Percentiles rank a stretch among this genome's conserved stretches.
These are phyloP conservation scores for Cyberlindnera mississippiensis DNA, from an alignment of 805 yeast genomes.

Conservation along the genomic window DNA sequence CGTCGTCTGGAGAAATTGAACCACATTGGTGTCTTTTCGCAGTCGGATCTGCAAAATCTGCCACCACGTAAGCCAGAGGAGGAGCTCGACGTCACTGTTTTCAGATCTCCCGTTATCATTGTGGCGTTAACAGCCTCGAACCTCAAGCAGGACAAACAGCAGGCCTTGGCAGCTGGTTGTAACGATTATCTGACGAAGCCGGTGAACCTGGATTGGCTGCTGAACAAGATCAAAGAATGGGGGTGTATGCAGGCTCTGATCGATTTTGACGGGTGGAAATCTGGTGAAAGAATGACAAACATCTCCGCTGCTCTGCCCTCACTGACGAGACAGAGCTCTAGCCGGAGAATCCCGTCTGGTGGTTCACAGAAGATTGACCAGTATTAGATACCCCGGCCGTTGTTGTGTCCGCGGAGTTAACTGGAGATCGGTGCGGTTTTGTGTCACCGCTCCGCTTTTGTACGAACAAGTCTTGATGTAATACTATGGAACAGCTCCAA, in stretches of 20 bases:
- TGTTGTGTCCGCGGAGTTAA: too few relatives aligned
- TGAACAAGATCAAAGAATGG: slow-evolving; percentile 94
- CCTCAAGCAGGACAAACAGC: slow-evolving; percentile 76
- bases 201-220: slow-evolving; percentile 89
- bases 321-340: slow-evolving; percentile 19
- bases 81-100: slow-evolving; percentile 53
- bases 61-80: slow-evolving; percentile 40
- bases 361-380: neutral
- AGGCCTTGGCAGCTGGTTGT: slow-evolving; percentile 95
- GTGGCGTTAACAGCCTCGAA: slow-evolving; percentile 96
- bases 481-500: too few relatives aligned
- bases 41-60: slow-evolving; percentile 23
- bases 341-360: slow-evolving; percentile 6
- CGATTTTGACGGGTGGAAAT: slow-evolving; percentile 90
- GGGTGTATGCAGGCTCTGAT: slow-evolving; percentile 98
- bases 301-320: slow-evolving; percentile 29
- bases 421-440: too few relatives aligned
- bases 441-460: too few relatives aligned
- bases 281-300: slow-evolving; percentile 40
- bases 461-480: too few relatives aligned
- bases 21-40: slow-evolving; percentile 54
- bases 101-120: slow-evolving; percentile 92
- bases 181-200: slow-evolving; percentile 96
- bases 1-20: slow-evolving; percentile 78
- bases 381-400: too few relatives aligned